phyloP scores from a whole-genome alignment of 768 basidiomycete species.

The Tulasnella sp. region DNA sequence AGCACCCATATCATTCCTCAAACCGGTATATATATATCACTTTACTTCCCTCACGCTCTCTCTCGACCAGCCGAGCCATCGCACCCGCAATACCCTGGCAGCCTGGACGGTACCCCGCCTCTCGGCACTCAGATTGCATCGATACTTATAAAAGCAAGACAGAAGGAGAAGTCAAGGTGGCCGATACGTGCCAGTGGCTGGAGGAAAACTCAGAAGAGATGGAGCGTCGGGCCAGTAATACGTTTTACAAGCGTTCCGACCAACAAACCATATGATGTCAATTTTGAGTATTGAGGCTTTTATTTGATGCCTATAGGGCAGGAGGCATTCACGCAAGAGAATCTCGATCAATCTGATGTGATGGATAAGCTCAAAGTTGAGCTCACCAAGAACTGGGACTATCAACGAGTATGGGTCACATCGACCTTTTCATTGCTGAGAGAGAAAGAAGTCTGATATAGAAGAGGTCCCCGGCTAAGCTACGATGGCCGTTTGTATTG shows the following conservation, averaged over 20 bases:
- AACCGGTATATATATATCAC: no score
- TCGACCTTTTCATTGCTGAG: neutral
- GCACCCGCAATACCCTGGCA: conserved; percentile 36
- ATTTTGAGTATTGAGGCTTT: no score
- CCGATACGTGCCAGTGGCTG: conserved; percentile 68
- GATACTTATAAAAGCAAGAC: conserved; percentile 57
- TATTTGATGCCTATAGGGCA: conserved; percentile 39
- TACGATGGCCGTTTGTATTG: conserved; percentile 71
- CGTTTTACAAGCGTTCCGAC: no score
- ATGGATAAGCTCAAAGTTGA: conserved; percentile 44
- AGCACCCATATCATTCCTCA: no score
- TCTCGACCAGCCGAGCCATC: conserved; percentile 22
- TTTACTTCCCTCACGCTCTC: no score
- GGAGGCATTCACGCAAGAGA: conserved; percentile 43
- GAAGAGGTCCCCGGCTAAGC: conserved; percentile 41
- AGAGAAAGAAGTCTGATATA: no score
- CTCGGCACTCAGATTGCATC: conserved; percentile 53
- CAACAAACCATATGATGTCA: no score
- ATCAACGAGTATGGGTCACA: conserved; percentile 34
- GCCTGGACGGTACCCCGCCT: conserved; percentile 35
- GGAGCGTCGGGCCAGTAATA: conserved; percentile 29
- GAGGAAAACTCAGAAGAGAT: conserved; percentile 54
- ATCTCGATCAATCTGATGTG: conserved; percentile 55
- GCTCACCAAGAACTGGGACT: conserved; percentile 45
- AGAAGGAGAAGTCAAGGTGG: conserved; percentile 49